Percentiles rank a stretch among this genome's conserved stretches.
Conservation (phyloP, 2,329 filamentous ascomycete species). For the Colletotrichum shisoi region DNA sequence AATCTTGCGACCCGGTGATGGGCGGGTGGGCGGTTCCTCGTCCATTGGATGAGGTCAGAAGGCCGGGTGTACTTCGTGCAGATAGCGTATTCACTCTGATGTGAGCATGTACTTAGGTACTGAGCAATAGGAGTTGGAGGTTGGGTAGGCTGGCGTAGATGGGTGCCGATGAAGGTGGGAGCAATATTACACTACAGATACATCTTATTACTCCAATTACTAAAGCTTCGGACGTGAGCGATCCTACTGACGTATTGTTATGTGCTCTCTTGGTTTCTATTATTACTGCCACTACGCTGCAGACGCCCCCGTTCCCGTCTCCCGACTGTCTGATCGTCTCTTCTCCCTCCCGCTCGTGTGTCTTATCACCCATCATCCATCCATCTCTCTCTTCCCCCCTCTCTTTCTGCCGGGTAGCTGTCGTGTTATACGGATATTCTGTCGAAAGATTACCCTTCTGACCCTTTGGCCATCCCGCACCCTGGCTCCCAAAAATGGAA, state of each 20-base stretch:
- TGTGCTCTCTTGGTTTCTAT: slow-evolving; percentile 31
- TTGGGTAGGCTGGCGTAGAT: background rate
- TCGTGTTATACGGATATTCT: background rate
- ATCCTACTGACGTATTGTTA: slow-evolving; percentile 29
- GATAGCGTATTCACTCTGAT: background rate
- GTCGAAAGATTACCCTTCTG: background rate
- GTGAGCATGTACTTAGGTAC: background rate
- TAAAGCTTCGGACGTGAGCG: background rate
- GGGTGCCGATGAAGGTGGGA: background rate
- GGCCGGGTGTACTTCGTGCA: background rate
- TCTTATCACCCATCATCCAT: slow-evolving; percentile 1
- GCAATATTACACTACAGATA: slow-evolving; percentile 8
- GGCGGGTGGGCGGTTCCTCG: background rate
- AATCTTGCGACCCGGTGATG: slow-evolving; percentile 1
- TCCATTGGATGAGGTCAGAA: background rate
- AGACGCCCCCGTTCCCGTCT: slow-evolving; percentile 14
- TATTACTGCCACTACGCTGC: slow-evolving; percentile 24
- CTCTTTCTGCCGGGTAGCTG: background rate
- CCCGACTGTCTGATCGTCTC: slow-evolving; percentile 26
- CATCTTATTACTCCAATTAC: background rate
- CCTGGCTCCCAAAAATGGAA: background rate
- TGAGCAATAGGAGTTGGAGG: background rate
- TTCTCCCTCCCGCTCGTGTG: slow-evolving; percentile 12
- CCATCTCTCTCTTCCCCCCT: slow-evolving; percentile 7
- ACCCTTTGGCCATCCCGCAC: background rate